Conservation (phyloP, 169 alveolate genomes). For the Plasmodium malariae region DNA sequence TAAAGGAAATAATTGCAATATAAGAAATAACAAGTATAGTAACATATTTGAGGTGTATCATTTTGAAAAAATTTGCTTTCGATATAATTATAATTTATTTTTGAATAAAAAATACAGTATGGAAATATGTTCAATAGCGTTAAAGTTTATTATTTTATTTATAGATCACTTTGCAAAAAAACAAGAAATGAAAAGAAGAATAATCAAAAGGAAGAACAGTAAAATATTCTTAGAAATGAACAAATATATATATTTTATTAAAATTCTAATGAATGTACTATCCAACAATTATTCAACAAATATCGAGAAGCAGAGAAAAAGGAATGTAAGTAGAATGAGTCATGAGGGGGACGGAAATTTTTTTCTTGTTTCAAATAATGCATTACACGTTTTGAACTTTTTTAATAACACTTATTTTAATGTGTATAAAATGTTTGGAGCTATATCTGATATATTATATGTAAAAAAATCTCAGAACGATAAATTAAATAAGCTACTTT, state of each 20-base stretch:
- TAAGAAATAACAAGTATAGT: not conserved
- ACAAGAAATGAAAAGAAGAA: not conserved
- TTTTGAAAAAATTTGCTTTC: constrained; percentile 44
- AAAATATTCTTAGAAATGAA: constrained; percentile 50
- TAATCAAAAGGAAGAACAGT: not conserved
- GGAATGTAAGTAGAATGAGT: constrained; percentile 23
- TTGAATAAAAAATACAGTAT: constrained; percentile 36
- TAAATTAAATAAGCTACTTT: constrained; percentile 8
- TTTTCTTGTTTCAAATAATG: constrained; percentile 6
- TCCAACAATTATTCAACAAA: constrained; percentile 1
- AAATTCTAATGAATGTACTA: constrained; percentile 33
- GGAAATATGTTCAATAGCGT: constrained; percentile 25
- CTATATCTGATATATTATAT: constrained; percentile 29
- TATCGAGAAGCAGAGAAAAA: constrained; percentile 20
- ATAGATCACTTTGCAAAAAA: constrained; percentile 24
- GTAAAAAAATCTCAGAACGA: constrained; percentile 23
- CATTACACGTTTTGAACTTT: not conserved
- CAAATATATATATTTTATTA: constrained; percentile 41
- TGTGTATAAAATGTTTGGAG: constrained; percentile 19
- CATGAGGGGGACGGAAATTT: constrained; percentile 2
- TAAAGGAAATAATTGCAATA: not conserved
- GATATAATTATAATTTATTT: constrained; percentile 34
- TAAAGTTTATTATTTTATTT: constrained; percentile 39
- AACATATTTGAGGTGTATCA: constrained; percentile 19
- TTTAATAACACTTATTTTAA: constrained; percentile 6